Evolutionary conservation across 495 filamentous ascomycete species (phyloP).

Genomic region (Pyrenula aspistea): DNA sequence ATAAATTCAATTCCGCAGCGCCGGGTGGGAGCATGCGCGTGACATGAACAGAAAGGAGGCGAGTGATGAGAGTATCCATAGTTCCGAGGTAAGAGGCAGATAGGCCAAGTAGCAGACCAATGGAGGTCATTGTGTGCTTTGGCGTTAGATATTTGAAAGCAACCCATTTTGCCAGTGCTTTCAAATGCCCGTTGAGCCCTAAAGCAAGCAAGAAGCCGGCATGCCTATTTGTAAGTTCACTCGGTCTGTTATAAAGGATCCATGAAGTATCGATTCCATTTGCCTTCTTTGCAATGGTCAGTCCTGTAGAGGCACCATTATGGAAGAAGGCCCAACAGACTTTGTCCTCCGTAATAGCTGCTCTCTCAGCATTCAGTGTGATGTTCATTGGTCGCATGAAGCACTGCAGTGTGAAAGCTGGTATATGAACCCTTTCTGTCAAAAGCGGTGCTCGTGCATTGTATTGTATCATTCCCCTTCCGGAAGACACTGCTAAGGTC

Average conservation of each 20-base stretch:
- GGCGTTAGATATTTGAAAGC: constrained; percentile 97
- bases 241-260: constrained; percentile 96
- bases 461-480: constrained; percentile 73
- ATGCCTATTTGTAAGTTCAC: constrained; percentile 83
- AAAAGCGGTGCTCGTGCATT: constrained; percentile 71
- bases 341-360: constrained; percentile 81
- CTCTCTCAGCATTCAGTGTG: constrained; percentile 76
- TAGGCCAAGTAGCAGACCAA: constrained; percentile 82
- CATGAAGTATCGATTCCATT: constrained; percentile 95
- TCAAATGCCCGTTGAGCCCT: constrained; percentile 92
- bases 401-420: constrained; percentile 78
- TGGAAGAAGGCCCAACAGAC: constrained; percentile 98
- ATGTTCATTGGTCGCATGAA: constrained; percentile 84
- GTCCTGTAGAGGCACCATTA: constrained; percentile 77
- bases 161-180: constrained; percentile 89
- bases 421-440: constrained; percentile 78
- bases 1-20: constrained; percentile 87
- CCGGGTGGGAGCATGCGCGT: constrained; percentile 85
- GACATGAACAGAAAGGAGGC: constrained; percentile 94
- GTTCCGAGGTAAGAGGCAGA: constrained; percentile 90
- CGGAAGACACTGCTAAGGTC: constrained; percentile 76
- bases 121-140: constrained; percentile 97
- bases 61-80: constrained; percentile 89
- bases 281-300: constrained; percentile 80
- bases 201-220: constrained; percentile 86